These are phyloP conservation scores for Rubia occidens DNA, from an alignment of 305 asterid species.

Conservation along the genomic window DNA sequence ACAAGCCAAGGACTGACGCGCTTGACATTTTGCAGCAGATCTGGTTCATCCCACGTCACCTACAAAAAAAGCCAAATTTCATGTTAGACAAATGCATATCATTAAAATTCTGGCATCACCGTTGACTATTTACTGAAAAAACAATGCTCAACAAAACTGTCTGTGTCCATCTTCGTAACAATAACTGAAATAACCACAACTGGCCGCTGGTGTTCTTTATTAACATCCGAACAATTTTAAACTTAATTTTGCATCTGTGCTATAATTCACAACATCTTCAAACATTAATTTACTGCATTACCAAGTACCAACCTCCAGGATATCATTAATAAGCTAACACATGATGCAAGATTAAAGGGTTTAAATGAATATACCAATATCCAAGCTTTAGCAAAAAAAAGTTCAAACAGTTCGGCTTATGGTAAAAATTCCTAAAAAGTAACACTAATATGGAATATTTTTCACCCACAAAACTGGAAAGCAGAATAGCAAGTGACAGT, in stretches of 20 bases:
- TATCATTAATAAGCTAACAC: not conserved
- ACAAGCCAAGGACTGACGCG: slow-evolving; percentile 96
- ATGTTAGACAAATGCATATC: not conserved
- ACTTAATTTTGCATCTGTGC: not conserved
- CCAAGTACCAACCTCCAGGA: not conserved
- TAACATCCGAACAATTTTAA: too few species aligned
- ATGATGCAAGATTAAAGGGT: not conserved
- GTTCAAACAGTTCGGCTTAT: not conserved
- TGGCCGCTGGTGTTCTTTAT: not conserved
- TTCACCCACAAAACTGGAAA: not conserved
- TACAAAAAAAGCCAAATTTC: slow-evolving; percentile 21
- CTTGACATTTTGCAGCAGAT: slow-evolving; percentile 66
- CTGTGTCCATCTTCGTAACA: not conserved
- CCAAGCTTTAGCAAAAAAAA: not conserved
- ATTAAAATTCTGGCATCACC: not conserved
- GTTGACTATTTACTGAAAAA: not conserved
- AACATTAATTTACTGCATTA: not conserved
- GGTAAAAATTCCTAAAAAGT: not conserved
- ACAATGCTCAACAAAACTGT: not conserved
- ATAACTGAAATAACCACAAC: not conserved
- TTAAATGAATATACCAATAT: not conserved
- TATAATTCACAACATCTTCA: not conserved
- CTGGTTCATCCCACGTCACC: slow-evolving; percentile 97
- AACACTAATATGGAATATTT: not conserved
- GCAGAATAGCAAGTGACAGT: not conserved